These are phyloP conservation scores for Kitagawia praeruptora DNA, from an alignment of 129 eudicot species.

Conservation along the genomic window DNA sequence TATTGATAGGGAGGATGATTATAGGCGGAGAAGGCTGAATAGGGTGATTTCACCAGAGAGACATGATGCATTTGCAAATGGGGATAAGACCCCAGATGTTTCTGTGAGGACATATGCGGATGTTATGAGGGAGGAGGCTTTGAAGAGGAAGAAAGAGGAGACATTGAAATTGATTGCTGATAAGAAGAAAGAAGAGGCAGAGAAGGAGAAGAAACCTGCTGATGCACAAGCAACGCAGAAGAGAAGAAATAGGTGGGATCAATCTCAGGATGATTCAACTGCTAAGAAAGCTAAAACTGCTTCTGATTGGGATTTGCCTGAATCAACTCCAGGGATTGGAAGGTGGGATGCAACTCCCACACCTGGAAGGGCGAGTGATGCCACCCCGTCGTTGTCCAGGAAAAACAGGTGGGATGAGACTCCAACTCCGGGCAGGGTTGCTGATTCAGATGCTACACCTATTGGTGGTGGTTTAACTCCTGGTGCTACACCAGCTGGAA, in stretches of 20 bases:
- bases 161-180: slow-evolving; percentile 62
- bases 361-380: slow-evolving; percentile 85
- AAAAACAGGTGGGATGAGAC: slow-evolving; percentile 98
- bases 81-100: slow-evolving; percentile 89
- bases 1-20: slow-evolving; percentile 80
- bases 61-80: slow-evolving; percentile 73
- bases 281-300: slow-evolving; percentile 61
- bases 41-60: slow-evolving; percentile 86
- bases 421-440: slow-evolving; percentile 80
- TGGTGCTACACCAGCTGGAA: slow-evolving; percentile 99
- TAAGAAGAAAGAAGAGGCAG: slow-evolving; percentile 72
- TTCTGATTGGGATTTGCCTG: slow-evolving; percentile 96
- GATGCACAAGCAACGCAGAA: slow-evolving; percentile 49
- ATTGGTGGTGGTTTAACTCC: slow-evolving; percentile 91
- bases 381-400: slow-evolving; percentile 70
- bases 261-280: slow-evolving; percentile 53
- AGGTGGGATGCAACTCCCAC: slow-evolving; percentile 99
- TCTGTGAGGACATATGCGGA: slow-evolving; percentile 83
- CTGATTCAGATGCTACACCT: slow-evolving; percentile 92
- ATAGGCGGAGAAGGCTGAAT: slow-evolving; percentile 67
- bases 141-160: slow-evolving; percentile 82
- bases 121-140: slow-evolving; percentile 81
- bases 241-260: slow-evolving; percentile 97
- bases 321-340: slow-evolving; percentile 92
- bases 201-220: slow-evolving; percentile 36